A percentile compares a stretch with the other conserved stretches of the same genome.
Conservation (phyloP, 805 yeast genomes). For the Cyberlindnera saturnus region DNA sequence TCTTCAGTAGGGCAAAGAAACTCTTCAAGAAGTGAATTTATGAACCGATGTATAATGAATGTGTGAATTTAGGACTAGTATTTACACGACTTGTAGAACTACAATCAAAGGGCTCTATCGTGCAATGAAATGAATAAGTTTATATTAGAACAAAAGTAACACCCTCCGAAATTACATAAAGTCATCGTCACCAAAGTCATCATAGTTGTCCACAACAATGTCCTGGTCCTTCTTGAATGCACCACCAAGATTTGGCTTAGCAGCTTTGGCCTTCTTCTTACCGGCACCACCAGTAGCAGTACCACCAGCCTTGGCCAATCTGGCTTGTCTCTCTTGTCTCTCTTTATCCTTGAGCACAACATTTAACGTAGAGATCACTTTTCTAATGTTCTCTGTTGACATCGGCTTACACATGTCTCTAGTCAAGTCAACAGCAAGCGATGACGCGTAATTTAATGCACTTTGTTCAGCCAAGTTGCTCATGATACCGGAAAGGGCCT, state of each 20-base stretch:
- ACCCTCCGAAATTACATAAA: slow-evolving; percentile 47
- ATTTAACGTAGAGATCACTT: slow-evolving; percentile 77
- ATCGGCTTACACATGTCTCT: slow-evolving; percentile 82
- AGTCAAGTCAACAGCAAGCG: slow-evolving; percentile 76
- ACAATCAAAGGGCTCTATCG: no score
- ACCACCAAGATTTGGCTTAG: slow-evolving; percentile 59
- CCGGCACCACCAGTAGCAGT: slow-evolving; percentile 91
- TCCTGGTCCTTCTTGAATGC: slow-evolving; percentile 60
- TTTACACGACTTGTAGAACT: no score
- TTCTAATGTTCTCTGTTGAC: slow-evolving; percentile 74
- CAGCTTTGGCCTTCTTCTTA: slow-evolving; percentile 80
- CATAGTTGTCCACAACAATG: slow-evolving; percentile 46
- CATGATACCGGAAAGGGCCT: slow-evolving; percentile 58
- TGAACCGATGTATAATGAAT: no score
- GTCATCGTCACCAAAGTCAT: slow-evolving; percentile 73
- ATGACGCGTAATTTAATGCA: slow-evolving; percentile 60
- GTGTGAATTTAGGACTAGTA: no score
- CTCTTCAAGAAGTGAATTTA: slow-evolving; percentile 30
- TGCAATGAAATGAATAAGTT: no score
- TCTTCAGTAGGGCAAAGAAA: slow-evolving; percentile 41
- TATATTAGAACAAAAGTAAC: no score
- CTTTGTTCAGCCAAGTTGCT: slow-evolving; percentile 56
- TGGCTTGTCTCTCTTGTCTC: slow-evolving; percentile 82
- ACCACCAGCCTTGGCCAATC: slow-evolving; percentile 77
- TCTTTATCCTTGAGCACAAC: slow-evolving; percentile 81